phyloP scores from a whole-genome alignment of 805 yeast genomes.

The Lipomyces lipofer region DNA sequence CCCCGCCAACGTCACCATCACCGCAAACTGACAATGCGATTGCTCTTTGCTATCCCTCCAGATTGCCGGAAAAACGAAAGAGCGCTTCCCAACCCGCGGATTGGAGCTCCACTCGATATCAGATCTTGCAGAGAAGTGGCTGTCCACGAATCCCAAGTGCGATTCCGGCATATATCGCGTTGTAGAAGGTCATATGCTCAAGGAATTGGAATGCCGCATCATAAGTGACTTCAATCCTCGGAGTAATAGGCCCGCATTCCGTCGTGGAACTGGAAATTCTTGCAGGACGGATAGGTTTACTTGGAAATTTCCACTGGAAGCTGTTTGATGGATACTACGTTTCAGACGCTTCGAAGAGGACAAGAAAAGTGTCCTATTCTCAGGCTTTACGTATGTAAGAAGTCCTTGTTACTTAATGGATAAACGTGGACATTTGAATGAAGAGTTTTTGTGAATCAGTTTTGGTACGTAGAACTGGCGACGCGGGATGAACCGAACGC shows the following conservation, averaged over 20 bases:
- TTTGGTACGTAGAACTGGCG: slow-evolving; percentile 52
- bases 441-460: slow-evolving; percentile 50
- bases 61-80: slow-evolving; percentile 24
- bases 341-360: slow-evolving; percentile 39
- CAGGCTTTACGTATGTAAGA: slow-evolving; percentile 48
- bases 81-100: slow-evolving; percentile 11
- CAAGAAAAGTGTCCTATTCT: too few species aligned
- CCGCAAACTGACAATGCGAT: slow-evolving; percentile 15
- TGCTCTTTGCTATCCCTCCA: slow-evolving; percentile 22
- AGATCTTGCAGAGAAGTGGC: slow-evolving; percentile 18
- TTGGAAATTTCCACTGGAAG: slow-evolving; percentile 29
- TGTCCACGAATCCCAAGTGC: slow-evolving; percentile 4
- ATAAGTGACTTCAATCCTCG: neutral
- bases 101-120: slow-evolving; percentile 1
- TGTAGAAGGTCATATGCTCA: slow-evolving; percentile 21
- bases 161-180: slow-evolving; percentile 18
- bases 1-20: neutral
- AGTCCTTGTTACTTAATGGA: slow-evolving; percentile 47
- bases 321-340: slow-evolving; percentile 27
- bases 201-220: slow-evolving; percentile 21
- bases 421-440: slow-evolving; percentile 47
- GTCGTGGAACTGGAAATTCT: slow-evolving; percentile 21
- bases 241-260: slow-evolving; percentile 12
- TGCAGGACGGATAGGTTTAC: slow-evolving; percentile 21
- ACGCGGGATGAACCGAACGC: slow-evolving; percentile 49